Conservation (phyloP, 2,329 filamentous ascomycete species). For the Graphium sp. region DNA sequence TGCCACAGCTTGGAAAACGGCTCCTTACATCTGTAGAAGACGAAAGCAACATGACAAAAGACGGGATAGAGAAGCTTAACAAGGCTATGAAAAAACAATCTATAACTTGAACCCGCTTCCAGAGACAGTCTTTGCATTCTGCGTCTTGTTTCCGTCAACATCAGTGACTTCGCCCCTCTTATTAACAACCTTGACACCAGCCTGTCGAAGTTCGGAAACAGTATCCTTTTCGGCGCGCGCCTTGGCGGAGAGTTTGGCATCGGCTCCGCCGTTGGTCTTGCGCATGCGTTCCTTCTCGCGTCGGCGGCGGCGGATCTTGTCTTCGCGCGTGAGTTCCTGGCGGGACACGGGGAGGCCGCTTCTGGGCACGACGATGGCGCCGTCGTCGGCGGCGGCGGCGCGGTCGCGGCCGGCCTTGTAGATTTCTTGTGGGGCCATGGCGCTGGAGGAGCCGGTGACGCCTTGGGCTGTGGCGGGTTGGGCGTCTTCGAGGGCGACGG, state of each 20-base stretch:
- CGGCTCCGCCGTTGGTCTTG: slow-evolving; percentile 35
- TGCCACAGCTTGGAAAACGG: too few species aligned
- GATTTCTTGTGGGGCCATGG: slow-evolving; percentile 85
- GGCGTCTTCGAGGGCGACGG: slow-evolving; percentile 86
- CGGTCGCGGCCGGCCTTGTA: slow-evolving; percentile 77
- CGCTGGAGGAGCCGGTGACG: slow-evolving; percentile 49
- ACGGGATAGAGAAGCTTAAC: neutral
- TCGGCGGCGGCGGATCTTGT: slow-evolving; percentile 59
- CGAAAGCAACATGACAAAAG: slow-evolving; percentile 1
- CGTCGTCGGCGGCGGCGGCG: slow-evolving; percentile 52
- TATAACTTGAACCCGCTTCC: slow-evolving; percentile 48
- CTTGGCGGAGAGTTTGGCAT: slow-evolving; percentile 10
- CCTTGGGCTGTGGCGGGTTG: slow-evolving; percentile 70
- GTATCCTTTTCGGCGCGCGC: slow-evolving; percentile 30
- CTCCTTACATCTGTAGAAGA: too few species aligned
- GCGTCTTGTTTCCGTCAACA: slow-evolving; percentile 64
- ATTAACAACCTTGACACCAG: slow-evolving; percentile 81
- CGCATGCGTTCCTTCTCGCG: slow-evolving; percentile 73
- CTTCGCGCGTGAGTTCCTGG: slow-evolving; percentile 78
- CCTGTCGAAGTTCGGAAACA: slow-evolving; percentile 58
- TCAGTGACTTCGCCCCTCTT: slow-evolving; percentile 75
- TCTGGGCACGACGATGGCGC: slow-evolving; percentile 57
- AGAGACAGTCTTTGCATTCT: slow-evolving; percentile 28
- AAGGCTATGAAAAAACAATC: slow-evolving; percentile 1
- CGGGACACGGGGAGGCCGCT: slow-evolving; percentile 61